These are phyloP conservation scores for Yarrowia bubula DNA, from an alignment of 805 yeast species.

Conservation along the genomic window DNA sequence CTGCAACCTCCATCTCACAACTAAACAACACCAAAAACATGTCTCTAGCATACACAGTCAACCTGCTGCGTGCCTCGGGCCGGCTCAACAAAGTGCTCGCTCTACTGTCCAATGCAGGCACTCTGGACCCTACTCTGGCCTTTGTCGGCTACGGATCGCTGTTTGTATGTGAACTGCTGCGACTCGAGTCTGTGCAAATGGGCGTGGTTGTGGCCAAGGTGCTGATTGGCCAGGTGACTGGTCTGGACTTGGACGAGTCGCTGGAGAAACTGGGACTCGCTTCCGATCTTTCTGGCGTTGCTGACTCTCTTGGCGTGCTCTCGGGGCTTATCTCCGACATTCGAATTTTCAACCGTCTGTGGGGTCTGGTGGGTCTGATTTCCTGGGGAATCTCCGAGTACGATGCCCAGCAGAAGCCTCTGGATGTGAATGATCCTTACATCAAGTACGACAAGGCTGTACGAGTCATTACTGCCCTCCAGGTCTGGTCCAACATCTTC, in stretches of 20 bases:
- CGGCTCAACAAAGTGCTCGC: conserved; percentile 24
- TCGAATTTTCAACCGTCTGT: conserved; percentile 42
- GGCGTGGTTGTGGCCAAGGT: conserved; percentile 4
- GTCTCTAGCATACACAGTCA: conserved; percentile 21
- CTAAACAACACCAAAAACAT: background rate
- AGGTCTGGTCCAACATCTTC: conserved; percentile 40
- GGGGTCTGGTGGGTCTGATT: conserved; percentile 40
- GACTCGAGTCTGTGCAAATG: background rate
- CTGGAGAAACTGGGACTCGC: conserved; percentile 10
- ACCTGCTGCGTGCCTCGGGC: conserved; percentile 25
- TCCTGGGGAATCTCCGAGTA: conserved; percentile 41
- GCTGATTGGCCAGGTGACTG: conserved; percentile 12
- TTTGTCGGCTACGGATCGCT: conserved; percentile 37
- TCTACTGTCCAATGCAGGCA: conserved; percentile 1
- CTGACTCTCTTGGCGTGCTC: conserved; percentile 28
- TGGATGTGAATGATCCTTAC: conserved; percentile 10
- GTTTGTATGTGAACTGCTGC: conserved; percentile 31
- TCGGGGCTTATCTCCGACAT: conserved; percentile 38
- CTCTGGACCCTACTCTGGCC: conserved; percentile 34
- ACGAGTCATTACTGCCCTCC: conserved; percentile 38
- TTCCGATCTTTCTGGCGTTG: conserved; percentile 11
- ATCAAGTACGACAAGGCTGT: conserved; percentile 34
- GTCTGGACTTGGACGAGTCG: conserved; percentile 1
- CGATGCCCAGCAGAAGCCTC: conserved; percentile 34
- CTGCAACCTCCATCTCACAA: background rate